A percentile compares a stretch with the other conserved stretches of the same genome.
These are phyloP conservation scores for Boechera retrofracta DNA, from an alignment of 345 rosid genomes.

Conservation along the genomic window DNA sequence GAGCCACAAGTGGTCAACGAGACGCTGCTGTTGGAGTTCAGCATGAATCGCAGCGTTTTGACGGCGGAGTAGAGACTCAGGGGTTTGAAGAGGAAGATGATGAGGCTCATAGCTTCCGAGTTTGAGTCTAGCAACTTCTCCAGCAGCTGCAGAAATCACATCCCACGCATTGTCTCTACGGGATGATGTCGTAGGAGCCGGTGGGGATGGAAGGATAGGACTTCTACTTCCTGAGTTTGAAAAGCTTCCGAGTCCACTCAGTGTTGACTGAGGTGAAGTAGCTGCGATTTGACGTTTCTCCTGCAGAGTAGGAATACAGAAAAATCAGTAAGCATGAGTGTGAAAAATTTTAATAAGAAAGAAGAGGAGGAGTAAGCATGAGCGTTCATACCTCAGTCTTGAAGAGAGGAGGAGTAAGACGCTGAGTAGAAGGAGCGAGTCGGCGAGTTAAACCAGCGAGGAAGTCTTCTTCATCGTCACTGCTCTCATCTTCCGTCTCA, in stretches of 20 bases:
- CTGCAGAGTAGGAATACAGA: background rate
- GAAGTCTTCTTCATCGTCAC: constrained; percentile 77
- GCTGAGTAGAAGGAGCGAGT: constrained; percentile 63
- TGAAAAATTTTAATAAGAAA: background rate
- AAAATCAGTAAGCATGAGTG: background rate
- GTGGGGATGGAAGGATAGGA: constrained; percentile 43
- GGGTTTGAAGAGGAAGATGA: constrained; percentile 2
- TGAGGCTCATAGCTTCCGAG: constrained; percentile 42
- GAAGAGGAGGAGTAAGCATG: too few species aligned
- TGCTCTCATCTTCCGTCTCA: constrained; percentile 49
- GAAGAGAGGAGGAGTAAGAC: constrained; percentile 41
- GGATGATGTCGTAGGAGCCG: constrained; percentile 52
- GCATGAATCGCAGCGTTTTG: constrained; percentile 36
- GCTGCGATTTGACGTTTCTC: constrained; percentile 49
- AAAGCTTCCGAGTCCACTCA: constrained; percentile 63
- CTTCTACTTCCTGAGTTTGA: constrained; percentile 52
- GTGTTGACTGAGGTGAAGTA: constrained; percentile 86
- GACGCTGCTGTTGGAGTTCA: constrained; percentile 35
- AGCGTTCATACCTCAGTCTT: constrained; percentile 42
- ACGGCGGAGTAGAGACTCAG: constrained; percentile 18
- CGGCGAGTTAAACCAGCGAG: constrained; percentile 72
- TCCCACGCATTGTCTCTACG: constrained; percentile 58
- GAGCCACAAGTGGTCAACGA: constrained; percentile 33
- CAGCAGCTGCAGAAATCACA: constrained; percentile 79
- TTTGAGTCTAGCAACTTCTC: constrained; percentile 73